Conservation (phyloP, 2,329 filamentous ascomycete genomes). For the Penicillium thymicola region DNA sequence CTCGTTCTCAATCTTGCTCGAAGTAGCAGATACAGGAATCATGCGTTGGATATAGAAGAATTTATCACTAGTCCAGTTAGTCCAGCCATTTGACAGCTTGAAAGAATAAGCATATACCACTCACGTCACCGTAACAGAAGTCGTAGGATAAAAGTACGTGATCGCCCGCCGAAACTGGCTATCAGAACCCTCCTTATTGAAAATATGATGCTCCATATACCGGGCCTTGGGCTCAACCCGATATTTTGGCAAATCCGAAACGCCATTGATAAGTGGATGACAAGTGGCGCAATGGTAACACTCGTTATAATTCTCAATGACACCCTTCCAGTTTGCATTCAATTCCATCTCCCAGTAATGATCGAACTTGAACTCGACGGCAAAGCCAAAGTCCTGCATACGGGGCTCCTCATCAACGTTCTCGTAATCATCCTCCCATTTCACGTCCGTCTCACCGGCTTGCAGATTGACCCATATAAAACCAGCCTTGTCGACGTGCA, state of each 20-base stretch:
- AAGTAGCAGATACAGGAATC: slow-evolving; percentile 52
- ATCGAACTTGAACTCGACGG: slow-evolving; percentile 21
- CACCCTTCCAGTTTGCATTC: slow-evolving; percentile 24
- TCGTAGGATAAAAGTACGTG: slow-evolving; percentile 31
- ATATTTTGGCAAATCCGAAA: slow-evolving; percentile 57
- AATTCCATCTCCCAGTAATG: slow-evolving; percentile 27
- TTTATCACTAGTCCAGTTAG: slow-evolving; percentile 35
- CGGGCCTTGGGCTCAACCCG: slow-evolving; percentile 49
- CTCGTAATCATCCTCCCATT: slow-evolving; percentile 20
- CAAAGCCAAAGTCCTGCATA: slow-evolving; percentile 25
- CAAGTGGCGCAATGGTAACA: slow-evolving; percentile 28
- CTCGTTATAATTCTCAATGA: slow-evolving; percentile 28
- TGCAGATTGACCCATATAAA: slow-evolving; percentile 28
- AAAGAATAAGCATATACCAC: neutral
- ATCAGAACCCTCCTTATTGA: slow-evolving; percentile 48
- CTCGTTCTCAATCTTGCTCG: slow-evolving; percentile 58
- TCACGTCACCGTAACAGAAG: slow-evolving; percentile 33
- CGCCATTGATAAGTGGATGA: slow-evolving; percentile 23
- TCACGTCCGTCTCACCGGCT: slow-evolving; percentile 15
- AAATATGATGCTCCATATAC: slow-evolving; percentile 51
- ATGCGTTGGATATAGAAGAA: slow-evolving; percentile 65
- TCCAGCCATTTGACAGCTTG: neutral
- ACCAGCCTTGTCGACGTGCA: slow-evolving; percentile 20
- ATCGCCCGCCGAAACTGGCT: slow-evolving; percentile 41
- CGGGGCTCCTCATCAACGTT: slow-evolving; percentile 20